Conservation (phyloP, 148 eudicot genomes). For the Arbutus unedo region DNA sequence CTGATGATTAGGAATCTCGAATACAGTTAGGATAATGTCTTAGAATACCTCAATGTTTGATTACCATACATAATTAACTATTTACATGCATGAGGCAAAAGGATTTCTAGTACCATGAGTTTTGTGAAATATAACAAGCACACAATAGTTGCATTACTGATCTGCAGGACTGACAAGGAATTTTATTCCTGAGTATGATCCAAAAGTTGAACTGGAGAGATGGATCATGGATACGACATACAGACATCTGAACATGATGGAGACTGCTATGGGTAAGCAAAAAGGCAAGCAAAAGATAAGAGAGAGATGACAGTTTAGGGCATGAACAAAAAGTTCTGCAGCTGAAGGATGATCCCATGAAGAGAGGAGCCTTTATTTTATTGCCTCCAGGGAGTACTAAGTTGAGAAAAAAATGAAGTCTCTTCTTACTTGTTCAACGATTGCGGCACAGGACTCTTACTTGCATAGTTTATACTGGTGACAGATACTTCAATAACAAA, state of each 20-base stretch:
- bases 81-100: background rate
- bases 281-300: background rate
- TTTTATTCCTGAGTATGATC: background rate
- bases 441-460: too few species aligned
- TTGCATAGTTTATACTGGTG: too few species aligned
- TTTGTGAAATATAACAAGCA: background rate
- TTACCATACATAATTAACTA: background rate
- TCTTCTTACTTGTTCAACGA: too few species aligned
- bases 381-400: too few species aligned
- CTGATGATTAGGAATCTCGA: background rate
- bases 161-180: constrained; percentile 6
- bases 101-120: background rate
- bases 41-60: background rate
- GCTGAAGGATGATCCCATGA: too few species aligned
- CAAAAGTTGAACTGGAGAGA: background rate
- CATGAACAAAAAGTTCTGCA: too few species aligned
- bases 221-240: background rate
- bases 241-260: background rate
- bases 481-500: too few species aligned
- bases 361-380: too few species aligned
- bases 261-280: background rate
- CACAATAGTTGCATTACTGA: background rate
- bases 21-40: background rate
- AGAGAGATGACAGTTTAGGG: too few species aligned
- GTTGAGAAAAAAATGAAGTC: too few species aligned